Evolutionary conservation across 1,139 yeast genomes (phyloP), one percentile per base, ranked within the genome.

Genomic region (Zygoascus meyerae): DNA sequence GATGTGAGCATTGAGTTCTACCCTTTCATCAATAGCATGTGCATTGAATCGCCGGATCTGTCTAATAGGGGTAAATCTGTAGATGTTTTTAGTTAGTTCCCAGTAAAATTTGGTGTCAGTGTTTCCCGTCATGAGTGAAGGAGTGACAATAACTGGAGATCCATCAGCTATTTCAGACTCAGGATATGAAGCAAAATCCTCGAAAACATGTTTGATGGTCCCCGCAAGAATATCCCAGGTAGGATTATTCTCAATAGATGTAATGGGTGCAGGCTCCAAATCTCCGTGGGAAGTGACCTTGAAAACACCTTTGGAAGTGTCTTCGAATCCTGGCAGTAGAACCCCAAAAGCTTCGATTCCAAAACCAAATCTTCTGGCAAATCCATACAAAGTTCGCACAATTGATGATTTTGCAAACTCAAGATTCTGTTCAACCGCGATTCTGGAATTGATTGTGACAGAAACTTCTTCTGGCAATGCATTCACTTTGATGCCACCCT

Each of bases 51-150:
- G 34, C n/a, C 15, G 26, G 10, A 26, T 18, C 14, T n/a, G 15
- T 14, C 48, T 47, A 10, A 44, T 42, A 11, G 78, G 81, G 11
- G 73, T 60, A 62, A 72, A 81, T 57, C 95, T 74, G 70, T 73
- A 84, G 50, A 86, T 83, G 63, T 82, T 77, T 46, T 69, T 69
- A n/a, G 86, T 76, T 57, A 86, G 70, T 44, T 72, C 67, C 86
- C 89, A 83, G 65, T 83, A 85, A 60, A 78, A 75, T 58, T 77
- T 76, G 2, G 95, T 85, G 63, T 86, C 95, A 1, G 95, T 85
- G 64, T 86, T 86, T 36, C 83, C 94, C 11, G 84, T 72, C 77
- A 81, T 75, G 41, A 84, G 59, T 12, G 74, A 68, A 12, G 94
- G 89, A 1, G 85, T 69, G 18, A 78, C 67, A 26, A 14, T 11